Evolutionary conservation across 2,329 filamentous ascomycete species (phyloP).

Genomic region (Paradendryphiella salina): DNA sequence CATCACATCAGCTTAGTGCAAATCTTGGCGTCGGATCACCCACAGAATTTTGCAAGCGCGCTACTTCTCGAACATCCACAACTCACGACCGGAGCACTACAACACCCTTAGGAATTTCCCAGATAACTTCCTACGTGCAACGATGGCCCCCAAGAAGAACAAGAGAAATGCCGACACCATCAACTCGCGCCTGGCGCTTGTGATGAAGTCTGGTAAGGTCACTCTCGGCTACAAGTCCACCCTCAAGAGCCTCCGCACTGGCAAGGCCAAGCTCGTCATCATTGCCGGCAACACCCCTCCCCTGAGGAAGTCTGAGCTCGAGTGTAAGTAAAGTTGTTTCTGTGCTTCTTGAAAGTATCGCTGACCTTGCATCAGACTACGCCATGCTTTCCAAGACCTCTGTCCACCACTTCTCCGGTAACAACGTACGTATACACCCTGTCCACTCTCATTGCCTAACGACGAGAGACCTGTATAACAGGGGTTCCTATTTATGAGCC

Average conservation of each 20-base stretch:
- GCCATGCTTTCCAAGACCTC: slow-evolving; percentile 21
- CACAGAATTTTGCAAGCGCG: slow-evolving; percentile 19
- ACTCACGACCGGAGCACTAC: slow-evolving; percentile 41
- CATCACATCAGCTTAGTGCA: slow-evolving; percentile 14
- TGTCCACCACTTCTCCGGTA: slow-evolving; percentile 96
- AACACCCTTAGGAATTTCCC: slow-evolving; percentile 36
- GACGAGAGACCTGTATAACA: slow-evolving; percentile 34
- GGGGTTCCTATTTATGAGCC: neutral
- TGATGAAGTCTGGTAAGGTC: slow-evolving; percentile 76
- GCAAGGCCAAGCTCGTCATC: slow-evolving; percentile 98
- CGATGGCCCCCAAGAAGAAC: slow-evolving; percentile 73
- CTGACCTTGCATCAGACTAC: slow-evolving; percentile 12
- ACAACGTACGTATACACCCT: slow-evolving; percentile 79
- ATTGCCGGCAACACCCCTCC: slow-evolving; percentile 95
- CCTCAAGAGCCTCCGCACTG: slow-evolving; percentile 83
- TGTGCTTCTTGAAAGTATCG: neutral
- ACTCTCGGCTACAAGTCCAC: slow-evolving; percentile 88
- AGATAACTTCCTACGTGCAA: slow-evolving; percentile 47
- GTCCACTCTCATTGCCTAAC: slow-evolving; percentile 46
- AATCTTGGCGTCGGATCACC: slow-evolving; percentile 24
- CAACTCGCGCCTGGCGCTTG: slow-evolving; percentile 68
- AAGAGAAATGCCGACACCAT: slow-evolving; percentile 87
- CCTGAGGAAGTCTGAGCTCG: slow-evolving; percentile 95
- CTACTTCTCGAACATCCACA: slow-evolving; percentile 5
- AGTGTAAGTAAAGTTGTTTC: slow-evolving; percentile 66